Conservation (phyloP, 257 asterid genomes). For the Salvia hispanica region DNA sequence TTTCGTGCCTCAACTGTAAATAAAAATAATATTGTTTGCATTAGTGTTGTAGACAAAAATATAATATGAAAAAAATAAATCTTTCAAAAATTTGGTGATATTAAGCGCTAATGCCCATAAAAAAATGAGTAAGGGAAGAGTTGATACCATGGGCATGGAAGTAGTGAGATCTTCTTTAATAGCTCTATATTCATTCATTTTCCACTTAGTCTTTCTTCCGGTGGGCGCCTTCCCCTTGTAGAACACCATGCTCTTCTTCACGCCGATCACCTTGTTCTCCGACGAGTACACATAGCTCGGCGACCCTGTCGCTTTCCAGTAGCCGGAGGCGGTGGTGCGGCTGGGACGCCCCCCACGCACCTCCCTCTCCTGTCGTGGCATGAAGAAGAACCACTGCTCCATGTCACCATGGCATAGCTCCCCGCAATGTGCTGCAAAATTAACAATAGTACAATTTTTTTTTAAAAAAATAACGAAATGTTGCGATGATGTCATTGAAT, state of each 20-base stretch:
- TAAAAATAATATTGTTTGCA: background rate
- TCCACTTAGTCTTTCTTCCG: constrained; percentile 75
- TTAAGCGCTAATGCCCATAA: no score
- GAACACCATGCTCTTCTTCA: constrained; percentile 78
- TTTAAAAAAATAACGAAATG: background rate
- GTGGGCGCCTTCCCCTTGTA: constrained; percentile 75
- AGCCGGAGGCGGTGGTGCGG: constrained; percentile 68
- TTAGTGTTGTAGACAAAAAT: background rate
- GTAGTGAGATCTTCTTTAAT: constrained; percentile 42
- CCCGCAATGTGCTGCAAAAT: constrained; percentile 51
- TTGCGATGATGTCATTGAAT: background rate
- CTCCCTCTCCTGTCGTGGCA: constrained; percentile 64
- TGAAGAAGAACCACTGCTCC: constrained; percentile 89
- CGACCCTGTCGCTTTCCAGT: constrained; percentile 91
- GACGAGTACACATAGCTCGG: constrained; percentile 73
- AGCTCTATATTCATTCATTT: constrained; percentile 80
- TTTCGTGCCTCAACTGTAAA: constrained; percentile 71
- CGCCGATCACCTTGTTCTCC: constrained; percentile 55
- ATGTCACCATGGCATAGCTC: constrained; percentile 63
- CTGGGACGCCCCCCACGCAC: constrained; percentile 73
- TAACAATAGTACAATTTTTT: no score
- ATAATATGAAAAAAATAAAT: no score
- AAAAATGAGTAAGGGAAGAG: no score
- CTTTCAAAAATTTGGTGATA: no score
- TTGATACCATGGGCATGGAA: constrained; percentile 53